Evolutionary conservation across 345 rosid genomes (phyloP).

Genomic region (Dipteronia sinensis): DNA sequence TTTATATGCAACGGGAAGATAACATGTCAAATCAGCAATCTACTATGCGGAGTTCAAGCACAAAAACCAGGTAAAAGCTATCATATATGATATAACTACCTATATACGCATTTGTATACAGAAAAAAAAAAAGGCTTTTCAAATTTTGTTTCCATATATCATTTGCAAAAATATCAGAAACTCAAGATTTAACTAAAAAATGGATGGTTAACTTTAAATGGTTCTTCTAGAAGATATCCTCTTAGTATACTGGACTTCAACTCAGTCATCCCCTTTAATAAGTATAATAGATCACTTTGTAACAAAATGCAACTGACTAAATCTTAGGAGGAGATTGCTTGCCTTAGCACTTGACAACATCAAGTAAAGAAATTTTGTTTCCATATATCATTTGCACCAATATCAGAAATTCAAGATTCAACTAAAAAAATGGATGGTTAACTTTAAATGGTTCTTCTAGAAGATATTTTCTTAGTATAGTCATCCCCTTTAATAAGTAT

Average conservation of each 20-base stretch:
- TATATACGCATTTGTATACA: neutral
- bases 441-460: neutral
- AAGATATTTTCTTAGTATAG: neutral
- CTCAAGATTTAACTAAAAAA: neutral
- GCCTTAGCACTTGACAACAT: neutral
- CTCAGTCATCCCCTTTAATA: neutral
- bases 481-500: neutral
- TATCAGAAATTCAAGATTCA: neutral
- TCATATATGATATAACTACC: neutral
- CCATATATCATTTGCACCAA: neutral
- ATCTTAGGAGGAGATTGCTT: neutral
- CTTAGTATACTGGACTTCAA: too few relatives aligned
- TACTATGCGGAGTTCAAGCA: slow-evolving; percentile 7
- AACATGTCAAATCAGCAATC: neutral
- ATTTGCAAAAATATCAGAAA: neutral
- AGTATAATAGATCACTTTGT: neutral
- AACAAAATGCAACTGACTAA: neutral
- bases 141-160: neutral
- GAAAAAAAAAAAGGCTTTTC: neutral
- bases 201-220: neutral
- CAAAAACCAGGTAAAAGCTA: slow-evolving; percentile 2
- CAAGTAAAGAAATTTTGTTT: neutral
- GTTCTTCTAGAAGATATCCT: neutral
- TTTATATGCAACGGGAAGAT: neutral
- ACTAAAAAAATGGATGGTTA: neutral